Evolutionary conservation across 148 eudicot species (phyloP), one percentile per base, ranked within the genome.

Genomic region (Nepenthes gracilis): DNA sequence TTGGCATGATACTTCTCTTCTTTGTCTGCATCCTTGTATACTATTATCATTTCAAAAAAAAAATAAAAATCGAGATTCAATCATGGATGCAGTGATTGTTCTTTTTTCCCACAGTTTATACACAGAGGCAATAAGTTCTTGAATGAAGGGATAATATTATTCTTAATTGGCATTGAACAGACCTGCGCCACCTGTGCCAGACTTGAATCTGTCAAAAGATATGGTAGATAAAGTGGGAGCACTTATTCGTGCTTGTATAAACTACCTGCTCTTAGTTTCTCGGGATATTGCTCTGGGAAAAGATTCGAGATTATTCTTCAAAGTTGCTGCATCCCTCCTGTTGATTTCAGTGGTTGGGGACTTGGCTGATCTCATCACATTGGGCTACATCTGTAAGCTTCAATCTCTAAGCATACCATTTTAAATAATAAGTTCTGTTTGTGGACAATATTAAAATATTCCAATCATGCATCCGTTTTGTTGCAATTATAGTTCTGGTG

Each of bases 141-240:
- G 45, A 40, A 40, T 40, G 8, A 40, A 40, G 6, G 35, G 36
- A 11, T 60, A 47, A 34, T 33, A 7, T 33, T 50, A 50, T 50
- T 12, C 67, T 61, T 66, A 40, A 40, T 40, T 40, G 45, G 8
- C 45, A 40, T 40, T 40, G 35, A 66, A 71, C 87, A 92, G 97
- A 67, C 93, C 97, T 65, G 71, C 93, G 73, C 97, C 97, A 43
- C 86, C 96, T 45, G 64, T 92, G 43, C 97, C 93, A 56, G 87
- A 92, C 61, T 58, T 88, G 64, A 60, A 76, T 67, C 61, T 91
- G 54, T 78, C 83, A 4, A 85, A 85, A 75, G 96, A 92, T 45
- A 48, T 64, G 35, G 74, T 74, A 58, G 73, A 79, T 23, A 81
- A 77, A 54, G 68, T 59, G n/a, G 80, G 78, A 55, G 75, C 60